phyloP scores from a whole-genome alignment of 139 green algal genomes.

The Chlorella vulgaris region DNA sequence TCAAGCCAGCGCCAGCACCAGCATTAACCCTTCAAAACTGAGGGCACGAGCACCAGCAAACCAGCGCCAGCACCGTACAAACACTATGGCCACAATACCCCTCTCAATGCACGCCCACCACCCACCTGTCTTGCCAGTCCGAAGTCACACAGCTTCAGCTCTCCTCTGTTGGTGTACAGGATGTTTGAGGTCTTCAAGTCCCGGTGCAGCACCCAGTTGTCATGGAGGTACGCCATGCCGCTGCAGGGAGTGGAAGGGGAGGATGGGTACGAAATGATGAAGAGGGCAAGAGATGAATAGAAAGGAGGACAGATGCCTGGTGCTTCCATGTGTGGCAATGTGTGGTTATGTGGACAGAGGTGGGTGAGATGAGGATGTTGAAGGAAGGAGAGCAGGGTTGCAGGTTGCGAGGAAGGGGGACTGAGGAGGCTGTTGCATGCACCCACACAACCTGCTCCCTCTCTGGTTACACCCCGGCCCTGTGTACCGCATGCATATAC shows the following conservation, averaged over 20 bases:
- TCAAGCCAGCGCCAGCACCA: no score
- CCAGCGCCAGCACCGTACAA: no score
- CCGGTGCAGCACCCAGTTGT: conserved; percentile 88
- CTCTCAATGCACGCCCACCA: not conserved
- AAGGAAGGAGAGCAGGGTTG: not conserved
- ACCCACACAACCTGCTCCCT: no score
- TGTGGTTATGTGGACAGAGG: not conserved
- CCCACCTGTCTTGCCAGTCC: conserved; percentile 77
- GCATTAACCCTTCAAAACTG: no score
- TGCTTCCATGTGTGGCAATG: no score
- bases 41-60: no score
- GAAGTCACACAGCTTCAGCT: conserved; percentile 98
- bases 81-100: not conserved
- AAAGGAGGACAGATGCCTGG: no score
- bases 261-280: no score
- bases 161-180: conserved; percentile 93
- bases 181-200: conserved; percentile 99
- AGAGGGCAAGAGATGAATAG: no score
- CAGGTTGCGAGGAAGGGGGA: not conserved
- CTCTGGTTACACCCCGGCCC: no score
- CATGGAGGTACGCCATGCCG: conserved; percentile 90
- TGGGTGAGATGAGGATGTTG: not conserved
- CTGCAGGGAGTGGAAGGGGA: conserved; percentile 39
- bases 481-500: no score
- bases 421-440: no score